Conservation (phyloP, 164 flowering plant genomes). For the Protea cynaroides region DNA sequence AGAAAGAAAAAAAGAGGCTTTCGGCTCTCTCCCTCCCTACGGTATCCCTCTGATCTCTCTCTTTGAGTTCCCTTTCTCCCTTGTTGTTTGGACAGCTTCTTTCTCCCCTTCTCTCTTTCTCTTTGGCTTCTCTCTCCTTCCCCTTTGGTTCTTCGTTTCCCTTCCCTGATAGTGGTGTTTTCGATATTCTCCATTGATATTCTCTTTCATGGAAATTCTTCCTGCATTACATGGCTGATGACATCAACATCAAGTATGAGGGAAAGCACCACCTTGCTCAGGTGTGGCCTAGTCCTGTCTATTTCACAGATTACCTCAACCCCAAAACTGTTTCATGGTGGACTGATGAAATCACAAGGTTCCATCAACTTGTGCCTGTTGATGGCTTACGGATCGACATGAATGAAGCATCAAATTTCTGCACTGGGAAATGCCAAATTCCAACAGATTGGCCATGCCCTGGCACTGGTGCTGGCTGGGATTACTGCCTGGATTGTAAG, state of each 20-base stretch:
- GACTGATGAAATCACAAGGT: constrained; percentile 71
- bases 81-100: no score
- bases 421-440: constrained; percentile 64
- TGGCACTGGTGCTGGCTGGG: constrained; percentile 63
- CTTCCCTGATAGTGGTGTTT: no score
- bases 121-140: no score
- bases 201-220: no score
- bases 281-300: constrained; percentile 93
- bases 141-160: no score
- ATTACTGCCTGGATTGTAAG: constrained; percentile 88
- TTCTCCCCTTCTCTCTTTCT: no score
- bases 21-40: no score
- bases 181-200: no score
- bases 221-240: constrained; percentile 51
- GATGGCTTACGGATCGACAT: constrained; percentile 98
- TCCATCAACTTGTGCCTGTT: constrained; percentile 80
- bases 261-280: constrained; percentile 80
- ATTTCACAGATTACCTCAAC: constrained; percentile 93
- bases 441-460: constrained; percentile 68
- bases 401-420: constrained; percentile 94
- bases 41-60: no score
- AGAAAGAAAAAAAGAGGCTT: no score
- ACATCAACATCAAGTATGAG: constrained; percentile 75
- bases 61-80: no score
- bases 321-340: constrained; percentile 80